These are phyloP conservation scores for Globisporangium iwayamae DNA, from an alignment of 352 stramenopile genomes.

Conservation along the genomic window DNA sequence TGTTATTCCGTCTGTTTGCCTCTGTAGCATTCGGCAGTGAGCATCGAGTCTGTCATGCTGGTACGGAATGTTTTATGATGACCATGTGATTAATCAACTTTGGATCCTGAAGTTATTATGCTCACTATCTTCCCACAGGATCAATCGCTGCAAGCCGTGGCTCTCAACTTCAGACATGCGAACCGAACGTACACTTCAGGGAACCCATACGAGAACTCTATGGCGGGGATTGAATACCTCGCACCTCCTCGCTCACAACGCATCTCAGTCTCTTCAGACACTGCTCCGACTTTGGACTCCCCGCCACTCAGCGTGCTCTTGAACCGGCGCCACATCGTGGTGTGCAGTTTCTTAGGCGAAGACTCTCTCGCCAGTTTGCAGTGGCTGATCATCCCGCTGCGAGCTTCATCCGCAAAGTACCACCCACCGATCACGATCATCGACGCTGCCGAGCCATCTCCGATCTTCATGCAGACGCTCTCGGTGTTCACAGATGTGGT, in stretches of 20 bases:
- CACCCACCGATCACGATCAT: constrained; percentile 81
- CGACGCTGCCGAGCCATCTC: constrained; percentile 57
- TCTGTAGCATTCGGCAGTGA: constrained; percentile 26
- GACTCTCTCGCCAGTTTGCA: constrained; percentile 69
- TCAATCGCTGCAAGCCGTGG: constrained; percentile 52
- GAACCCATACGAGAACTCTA: constrained; percentile 45
- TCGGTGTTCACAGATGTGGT: constrained; percentile 66
- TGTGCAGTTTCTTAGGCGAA: constrained; percentile 83
- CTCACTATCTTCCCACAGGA: constrained; percentile 31
- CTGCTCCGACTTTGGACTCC: constrained; percentile 30
- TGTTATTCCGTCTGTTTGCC: background rate
- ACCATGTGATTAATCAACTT: background rate
- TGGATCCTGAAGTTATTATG: background rate
- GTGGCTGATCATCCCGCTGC: constrained; percentile 73
- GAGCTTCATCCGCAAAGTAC: constrained; percentile 37
- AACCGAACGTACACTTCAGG: constrained; percentile 30
- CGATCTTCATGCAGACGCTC: constrained; percentile 44
- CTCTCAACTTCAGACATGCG: constrained; percentile 37
- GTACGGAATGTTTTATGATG: background rate
- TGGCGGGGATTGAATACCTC: constrained; percentile 21
- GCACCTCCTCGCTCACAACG: constrained; percentile 13
- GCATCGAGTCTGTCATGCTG: constrained; percentile 47
- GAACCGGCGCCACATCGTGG: constrained; percentile 65
- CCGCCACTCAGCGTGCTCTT: constrained; percentile 60
- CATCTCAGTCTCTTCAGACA: constrained; percentile 25